A percentile compares a stretch with the other conserved stretches of the same genome.
phyloP scores from a whole-genome alignment of 2,329 filamentous ascomycete genomes.

The Claviceps quebecensis region DNA sequence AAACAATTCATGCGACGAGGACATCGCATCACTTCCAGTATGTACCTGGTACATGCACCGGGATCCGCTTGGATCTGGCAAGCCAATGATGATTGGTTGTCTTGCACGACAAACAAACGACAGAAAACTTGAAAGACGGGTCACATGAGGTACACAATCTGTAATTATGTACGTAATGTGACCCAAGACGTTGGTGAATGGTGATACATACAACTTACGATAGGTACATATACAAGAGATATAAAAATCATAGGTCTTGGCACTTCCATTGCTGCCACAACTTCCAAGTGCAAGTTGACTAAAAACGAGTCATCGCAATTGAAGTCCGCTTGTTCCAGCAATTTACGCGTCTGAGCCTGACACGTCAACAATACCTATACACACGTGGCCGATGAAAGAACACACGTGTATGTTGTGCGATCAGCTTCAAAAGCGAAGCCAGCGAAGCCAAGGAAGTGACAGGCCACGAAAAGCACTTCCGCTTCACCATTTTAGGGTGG shows the following conservation, averaged over 20 bases:
- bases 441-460: not conserved
- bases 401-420: not conserved
- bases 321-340: not conserved
- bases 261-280: too few relatives aligned
- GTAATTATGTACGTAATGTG: too few relatives aligned
- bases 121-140: not conserved
- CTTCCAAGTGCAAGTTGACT: too few relatives aligned
- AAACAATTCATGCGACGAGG: too few relatives aligned
- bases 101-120: not conserved
- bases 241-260: too few relatives aligned
- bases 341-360: not conserved
- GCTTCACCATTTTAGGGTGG: not conserved
- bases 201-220: too few relatives aligned
- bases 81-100: constrained; percentile 1
- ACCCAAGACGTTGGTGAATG: too few relatives aligned
- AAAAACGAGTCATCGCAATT: too few relatives aligned
- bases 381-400: not conserved
- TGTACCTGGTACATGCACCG: not conserved
- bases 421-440: not conserved
- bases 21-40: too few relatives aligned
- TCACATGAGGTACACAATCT: too few relatives aligned
- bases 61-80: not conserved
- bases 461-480: not conserved
- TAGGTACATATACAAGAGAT: too few relatives aligned
- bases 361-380: not conserved